Conservation (phyloP, 768 basidiomycete genomes). For the Tubosaeta sp. region DNA sequence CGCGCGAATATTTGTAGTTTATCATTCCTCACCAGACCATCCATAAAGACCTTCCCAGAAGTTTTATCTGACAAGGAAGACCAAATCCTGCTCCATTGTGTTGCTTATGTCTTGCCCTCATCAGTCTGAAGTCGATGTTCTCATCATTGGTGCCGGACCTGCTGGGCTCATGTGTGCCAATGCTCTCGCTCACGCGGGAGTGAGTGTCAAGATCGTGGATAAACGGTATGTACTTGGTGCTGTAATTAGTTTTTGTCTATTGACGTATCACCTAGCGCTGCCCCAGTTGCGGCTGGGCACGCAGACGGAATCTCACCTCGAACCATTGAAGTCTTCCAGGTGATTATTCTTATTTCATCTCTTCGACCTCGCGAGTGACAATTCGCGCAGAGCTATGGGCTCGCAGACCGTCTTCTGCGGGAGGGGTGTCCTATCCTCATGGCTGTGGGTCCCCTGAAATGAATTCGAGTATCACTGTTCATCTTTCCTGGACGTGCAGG, state of each 20-base stretch:
- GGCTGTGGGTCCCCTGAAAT: conserved; percentile 43
- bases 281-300: conserved; percentile 21
- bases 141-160: conserved; percentile 42
- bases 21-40: not conserved
- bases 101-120: conserved; percentile 11
- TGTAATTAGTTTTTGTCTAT: not conserved
- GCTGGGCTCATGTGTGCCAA: conserved; percentile 42
- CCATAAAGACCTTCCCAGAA: not conserved
- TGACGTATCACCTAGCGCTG: conserved; percentile 8
- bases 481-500: conserved; percentile 35
- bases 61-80: conserved; percentile 1
- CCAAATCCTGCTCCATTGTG: not conserved
- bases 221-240: conserved; percentile 29
- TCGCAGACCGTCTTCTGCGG: conserved; percentile 55
- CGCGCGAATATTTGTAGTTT: not conserved
- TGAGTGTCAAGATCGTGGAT: conserved; percentile 38
- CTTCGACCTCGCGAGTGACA: not conserved
- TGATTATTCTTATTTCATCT: conserved; percentile 1
- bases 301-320: conserved; percentile 27
- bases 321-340: conserved; percentile 45
- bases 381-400: conserved; percentile 61
- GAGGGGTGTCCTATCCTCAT: conserved; percentile 65
- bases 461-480: not conserved
- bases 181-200: conserved; percentile 33
- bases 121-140: conserved; percentile 35